Evolutionary conservation across 2,329 filamentous ascomycete genomes (phyloP), one percentile per base, ranked within the genome.

Genomic region (Fusarium sterilihyphosum): DNA sequence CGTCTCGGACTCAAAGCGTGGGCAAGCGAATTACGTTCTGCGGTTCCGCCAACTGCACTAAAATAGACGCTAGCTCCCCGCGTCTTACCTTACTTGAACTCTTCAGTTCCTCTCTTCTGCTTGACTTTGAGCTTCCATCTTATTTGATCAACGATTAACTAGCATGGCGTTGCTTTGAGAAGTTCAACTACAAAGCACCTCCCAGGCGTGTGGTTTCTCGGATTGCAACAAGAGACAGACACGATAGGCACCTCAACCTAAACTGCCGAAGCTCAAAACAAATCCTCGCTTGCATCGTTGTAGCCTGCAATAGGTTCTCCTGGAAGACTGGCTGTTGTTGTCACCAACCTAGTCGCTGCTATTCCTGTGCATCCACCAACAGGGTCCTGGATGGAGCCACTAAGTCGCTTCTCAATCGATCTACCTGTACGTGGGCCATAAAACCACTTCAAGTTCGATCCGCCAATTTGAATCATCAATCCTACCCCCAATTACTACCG

Each of bases 341-440:
- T 56, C 65, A 56, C 61, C 46, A 59, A 33, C 49, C 43, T 67
- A 60, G 62, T 61, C 68, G 50, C 54, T 70, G 33, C 47, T 38
- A 58, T 44, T 52, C 50, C 58, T 64, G 41, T 61, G 57, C 69
- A 74, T 74, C 72, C 72, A 74, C 72, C 64, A 61, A 41, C 72
- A 73, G 73, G 76, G 76, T 77, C 70, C 70, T 67, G 65, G 74
- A 78, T 78, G 76, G 76, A 78, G 73, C 76, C 61, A 78, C 72
- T 52, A 60, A 26, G 57, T 78, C 73, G 73, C 65, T 75, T 76
- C 65, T 69, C 63, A 76, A 77, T 78, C 68, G 65, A 78, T 74
- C 73, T 68, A 67, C 68, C 66, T 70, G 35, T 65, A 52, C 61
- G 76, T 74, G 73, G 77, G 76, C 67, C 76, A 69, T 74, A 78